Conservation (phyloP, 2,329 filamentous ascomycete species). For the Neopestalotiopsis clavispora region DNA sequence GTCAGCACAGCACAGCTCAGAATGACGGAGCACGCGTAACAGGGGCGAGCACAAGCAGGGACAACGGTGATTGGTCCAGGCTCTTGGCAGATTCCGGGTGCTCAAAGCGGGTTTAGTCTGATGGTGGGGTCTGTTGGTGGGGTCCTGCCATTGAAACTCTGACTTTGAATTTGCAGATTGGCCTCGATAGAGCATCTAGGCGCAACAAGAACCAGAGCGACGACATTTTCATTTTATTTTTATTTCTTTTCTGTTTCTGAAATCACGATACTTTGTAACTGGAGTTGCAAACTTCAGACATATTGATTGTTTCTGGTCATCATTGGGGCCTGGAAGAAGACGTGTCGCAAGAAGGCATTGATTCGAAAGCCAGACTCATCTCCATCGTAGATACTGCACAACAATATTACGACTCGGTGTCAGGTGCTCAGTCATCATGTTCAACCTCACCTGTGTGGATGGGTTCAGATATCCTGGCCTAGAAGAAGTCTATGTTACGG, state of each 20-base stretch:
- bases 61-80: not conserved
- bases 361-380: not conserved
- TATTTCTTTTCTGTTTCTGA: not conserved
- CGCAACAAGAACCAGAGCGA: not conserved
- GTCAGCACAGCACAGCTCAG: slow-evolving; percentile 1
- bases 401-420: not conserved
- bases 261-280: too few relatives aligned
- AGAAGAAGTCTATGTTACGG: slow-evolving; percentile 60
- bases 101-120: not conserved
- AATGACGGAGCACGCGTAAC: slow-evolving; percentile 1
- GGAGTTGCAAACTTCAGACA: too few relatives aligned
- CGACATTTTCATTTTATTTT: not conserved
- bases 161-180: slow-evolving; percentile 3
- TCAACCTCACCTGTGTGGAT: slow-evolving; percentile 44
- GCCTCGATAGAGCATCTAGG: not conserved
- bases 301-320: too few relatives aligned
- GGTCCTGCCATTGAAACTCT: not conserved
- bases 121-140: not conserved
- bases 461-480: slow-evolving; percentile 43
- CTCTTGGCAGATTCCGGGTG: not conserved
- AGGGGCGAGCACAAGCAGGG: not conserved
- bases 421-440: slow-evolving; percentile 41
- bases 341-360: not conserved
- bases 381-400: not conserved
- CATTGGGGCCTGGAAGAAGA: too few relatives aligned